These are phyloP conservation scores for Abrus precatorius DNA, from an alignment of 306 rosid species.

Conservation along the genomic window DNA sequence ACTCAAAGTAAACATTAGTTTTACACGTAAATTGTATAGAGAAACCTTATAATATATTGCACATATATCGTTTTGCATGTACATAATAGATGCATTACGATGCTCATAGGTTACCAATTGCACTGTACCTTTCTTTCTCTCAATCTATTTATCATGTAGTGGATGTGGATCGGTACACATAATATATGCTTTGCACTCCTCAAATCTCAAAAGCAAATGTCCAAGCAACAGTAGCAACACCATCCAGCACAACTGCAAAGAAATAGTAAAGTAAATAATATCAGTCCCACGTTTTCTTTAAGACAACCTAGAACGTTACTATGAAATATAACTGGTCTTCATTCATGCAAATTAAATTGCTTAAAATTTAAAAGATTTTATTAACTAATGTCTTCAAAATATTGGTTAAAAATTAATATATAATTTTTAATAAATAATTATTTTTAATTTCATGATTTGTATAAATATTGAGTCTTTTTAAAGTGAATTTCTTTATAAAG, in stretches of 20 bases:
- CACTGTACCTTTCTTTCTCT: neutral
- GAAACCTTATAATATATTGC: neutral
- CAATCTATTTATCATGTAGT: neutral
- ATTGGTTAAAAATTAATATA: too few relatives aligned
- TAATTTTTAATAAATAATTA: too few relatives aligned
- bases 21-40: neutral
- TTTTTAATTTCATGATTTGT: too few relatives aligned
- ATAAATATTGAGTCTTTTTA: too few relatives aligned
- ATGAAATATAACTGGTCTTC: neutral
- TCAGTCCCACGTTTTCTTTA: neutral
- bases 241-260: constrained; percentile 57
- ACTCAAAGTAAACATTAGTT: neutral
- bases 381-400: too few relatives aligned
- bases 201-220: constrained; percentile 58
- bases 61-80: neutral
- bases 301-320: neutral
- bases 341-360: neutral
- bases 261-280: neutral
- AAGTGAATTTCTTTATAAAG: too few relatives aligned
- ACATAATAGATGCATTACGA: neutral
- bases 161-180: neutral
- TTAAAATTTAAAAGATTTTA: constrained; percentile 7
- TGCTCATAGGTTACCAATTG: neutral
- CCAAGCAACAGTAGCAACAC: constrained; percentile 65
- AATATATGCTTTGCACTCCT: neutral